Percentiles rank a stretch among this genome's conserved stretches.
Evolutionary conservation across 1,139 yeast species (phyloP).

Genomic region (Diutina sp.): DNA sequence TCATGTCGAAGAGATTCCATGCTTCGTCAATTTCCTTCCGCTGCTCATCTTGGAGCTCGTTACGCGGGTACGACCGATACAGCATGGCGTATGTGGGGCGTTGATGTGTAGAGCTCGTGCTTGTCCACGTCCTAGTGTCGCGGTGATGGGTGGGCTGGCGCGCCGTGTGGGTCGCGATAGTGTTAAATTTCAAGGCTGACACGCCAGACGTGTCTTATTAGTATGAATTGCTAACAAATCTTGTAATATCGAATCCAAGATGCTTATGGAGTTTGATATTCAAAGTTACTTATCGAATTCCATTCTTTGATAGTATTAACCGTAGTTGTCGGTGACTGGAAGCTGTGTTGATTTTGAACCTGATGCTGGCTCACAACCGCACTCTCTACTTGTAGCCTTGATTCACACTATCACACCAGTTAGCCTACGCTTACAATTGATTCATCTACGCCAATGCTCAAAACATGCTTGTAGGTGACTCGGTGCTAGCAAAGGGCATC

Average conservation of each 20-base stretch:
- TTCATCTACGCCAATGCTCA: background rate
- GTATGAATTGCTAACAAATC: too few species aligned
- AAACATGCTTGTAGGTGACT: slow-evolving; percentile 19
- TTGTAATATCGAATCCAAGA: too few species aligned
- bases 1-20: slow-evolving; percentile 83
- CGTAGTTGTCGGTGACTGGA: too few species aligned
- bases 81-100: background rate
- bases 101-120: background rate
- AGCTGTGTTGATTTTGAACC: too few species aligned
- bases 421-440: background rate
- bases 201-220: too few species aligned
- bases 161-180: background rate
- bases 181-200: too few species aligned
- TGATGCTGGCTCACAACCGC: too few species aligned
- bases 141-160: background rate
- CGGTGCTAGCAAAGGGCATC: slow-evolving; percentile 27
- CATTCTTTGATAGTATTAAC: too few species aligned
- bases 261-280: too few species aligned
- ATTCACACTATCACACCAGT: background rate
- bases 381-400: too few species aligned
- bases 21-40: slow-evolving; percentile 91
- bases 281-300: too few species aligned
- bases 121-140: background rate
- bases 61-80: slow-evolving; percentile 6
- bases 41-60: slow-evolving; percentile 77